Percentiles rank a stretch among this genome's conserved stretches.
phyloP scores from a whole-genome alignment of 371 early-diverging fungal species.

The Mortierella polycephala region DNA sequence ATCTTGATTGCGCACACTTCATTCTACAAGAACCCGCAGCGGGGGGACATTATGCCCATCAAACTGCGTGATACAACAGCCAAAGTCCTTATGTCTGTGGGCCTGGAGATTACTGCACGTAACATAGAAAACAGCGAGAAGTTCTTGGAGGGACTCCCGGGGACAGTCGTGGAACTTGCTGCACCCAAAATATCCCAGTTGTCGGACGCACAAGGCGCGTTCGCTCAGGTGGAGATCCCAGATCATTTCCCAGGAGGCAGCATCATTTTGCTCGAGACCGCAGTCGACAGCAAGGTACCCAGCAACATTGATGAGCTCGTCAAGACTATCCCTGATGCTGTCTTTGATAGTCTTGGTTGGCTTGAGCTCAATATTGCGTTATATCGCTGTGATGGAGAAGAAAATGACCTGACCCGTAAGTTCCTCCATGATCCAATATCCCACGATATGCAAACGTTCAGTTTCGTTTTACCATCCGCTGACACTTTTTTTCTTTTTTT shows the following conservation, averaged over 20 bases:
- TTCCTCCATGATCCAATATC: too few species aligned
- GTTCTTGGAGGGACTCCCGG: conserved; percentile 67
- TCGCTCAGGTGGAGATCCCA: conserved; percentile 69
- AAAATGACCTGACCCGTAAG: conserved; percentile 72
- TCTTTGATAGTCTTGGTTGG: conserved; percentile 62
- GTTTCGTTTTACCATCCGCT: too few species aligned
- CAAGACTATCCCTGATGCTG: conserved; percentile 56
- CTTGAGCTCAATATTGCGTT: conserved; percentile 85
- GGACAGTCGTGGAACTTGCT: conserved; percentile 59
- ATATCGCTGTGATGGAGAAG: conserved; percentile 89
- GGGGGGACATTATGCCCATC: conserved; percentile 64
- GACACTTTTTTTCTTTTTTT: background rate
- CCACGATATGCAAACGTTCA: too few species aligned
- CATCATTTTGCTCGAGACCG: conserved; percentile 74
- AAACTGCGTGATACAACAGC: conserved; percentile 71
- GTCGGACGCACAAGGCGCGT: conserved; percentile 66
- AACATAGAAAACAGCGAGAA: conserved; percentile 34
- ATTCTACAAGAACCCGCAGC: conserved; percentile 65
- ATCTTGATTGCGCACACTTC: conserved; percentile 90
- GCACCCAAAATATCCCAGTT: conserved; percentile 60
- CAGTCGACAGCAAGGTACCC: conserved; percentile 58
- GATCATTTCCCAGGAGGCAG: conserved; percentile 76
- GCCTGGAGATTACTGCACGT: conserved; percentile 52
- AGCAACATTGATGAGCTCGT: conserved; percentile 59
- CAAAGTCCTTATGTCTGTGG: conserved; percentile 63